A percentile compares a stretch with the other conserved stretches of the same genome.
These are phyloP conservation scores for Suillus sp. DNA, from an alignment of 768 basidiomycete species.

Conservation along the genomic window DNA sequence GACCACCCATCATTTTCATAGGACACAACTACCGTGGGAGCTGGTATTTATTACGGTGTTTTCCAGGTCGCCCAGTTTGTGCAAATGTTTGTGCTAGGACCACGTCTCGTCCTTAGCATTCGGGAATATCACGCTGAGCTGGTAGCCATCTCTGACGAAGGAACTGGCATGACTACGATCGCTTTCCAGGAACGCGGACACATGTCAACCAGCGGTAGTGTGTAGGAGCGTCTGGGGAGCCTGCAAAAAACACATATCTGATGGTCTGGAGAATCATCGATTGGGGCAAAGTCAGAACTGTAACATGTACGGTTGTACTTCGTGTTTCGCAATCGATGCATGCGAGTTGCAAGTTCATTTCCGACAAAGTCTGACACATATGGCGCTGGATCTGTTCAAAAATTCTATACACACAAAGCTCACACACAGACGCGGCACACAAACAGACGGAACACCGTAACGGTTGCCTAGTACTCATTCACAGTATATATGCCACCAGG, in stretches of 20 bases:
- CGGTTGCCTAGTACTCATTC: too few relatives aligned
- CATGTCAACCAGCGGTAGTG: background rate
- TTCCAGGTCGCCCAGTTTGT: background rate
- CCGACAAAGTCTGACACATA: too few relatives aligned
- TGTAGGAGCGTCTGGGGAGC: background rate
- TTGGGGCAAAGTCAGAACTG: background rate
- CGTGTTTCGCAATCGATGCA: background rate
- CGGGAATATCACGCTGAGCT: background rate
- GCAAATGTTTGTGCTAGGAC: slow-evolving; percentile 1
- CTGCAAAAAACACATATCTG: too few relatives aligned
- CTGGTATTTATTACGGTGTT: background rate
- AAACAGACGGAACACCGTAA: too few relatives aligned
- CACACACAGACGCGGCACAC: too few relatives aligned
- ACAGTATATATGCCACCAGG: too few relatives aligned
- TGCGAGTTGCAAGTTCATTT: background rate
- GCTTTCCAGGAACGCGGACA: background rate
- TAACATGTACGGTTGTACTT: background rate
- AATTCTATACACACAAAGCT: too few relatives aligned
- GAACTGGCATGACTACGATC: background rate
- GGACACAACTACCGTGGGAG: background rate
- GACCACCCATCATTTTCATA: background rate
- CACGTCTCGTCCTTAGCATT: background rate
- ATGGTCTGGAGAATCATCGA: background rate
- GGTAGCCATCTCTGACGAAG: background rate
- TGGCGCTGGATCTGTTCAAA: too few relatives aligned